Conservation (phyloP, 768 basidiomycete genomes). For the Mycena indigotica region DNA sequence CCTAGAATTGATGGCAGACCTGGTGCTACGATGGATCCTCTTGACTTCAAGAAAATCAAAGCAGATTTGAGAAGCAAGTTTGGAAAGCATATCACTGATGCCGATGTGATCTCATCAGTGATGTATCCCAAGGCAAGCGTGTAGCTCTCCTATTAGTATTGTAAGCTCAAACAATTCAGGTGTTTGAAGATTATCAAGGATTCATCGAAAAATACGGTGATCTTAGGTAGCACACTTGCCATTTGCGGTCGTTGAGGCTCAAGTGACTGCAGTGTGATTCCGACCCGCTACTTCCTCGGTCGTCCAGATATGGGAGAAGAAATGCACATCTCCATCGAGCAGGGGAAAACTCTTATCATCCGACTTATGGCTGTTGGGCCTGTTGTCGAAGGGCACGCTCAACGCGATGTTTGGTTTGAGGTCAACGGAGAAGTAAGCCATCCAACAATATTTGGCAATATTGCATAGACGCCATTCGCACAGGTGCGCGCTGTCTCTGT, state of each 20-base stretch:
- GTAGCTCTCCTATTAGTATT: constrained; percentile 10
- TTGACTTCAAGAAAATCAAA: constrained; percentile 97
- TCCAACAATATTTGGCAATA: neutral
- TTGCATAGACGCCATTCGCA: neutral
- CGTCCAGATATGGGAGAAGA: constrained; percentile 92
- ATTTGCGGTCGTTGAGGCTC: constrained; percentile 12
- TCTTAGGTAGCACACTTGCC: constrained; percentile 58
- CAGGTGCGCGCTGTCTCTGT: constrained; percentile 93
- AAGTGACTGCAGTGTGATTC: constrained; percentile 69
- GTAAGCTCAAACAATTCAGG: constrained; percentile 45
- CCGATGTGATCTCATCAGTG: constrained; percentile 91
- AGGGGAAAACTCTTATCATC: constrained; percentile 96
- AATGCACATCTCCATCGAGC: constrained; percentile 94
- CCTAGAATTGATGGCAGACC: constrained; percentile 93
- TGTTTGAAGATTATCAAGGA: constrained; percentile 95
- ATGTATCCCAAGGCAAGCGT: constrained; percentile 96
- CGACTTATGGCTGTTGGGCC: constrained; percentile 94
- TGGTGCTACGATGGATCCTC: constrained; percentile 80
- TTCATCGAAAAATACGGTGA: constrained; percentile 97
- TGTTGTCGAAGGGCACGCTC: constrained; percentile 87
- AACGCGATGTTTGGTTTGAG: constrained; percentile 98
- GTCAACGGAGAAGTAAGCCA: constrained; percentile 85
- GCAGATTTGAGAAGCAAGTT: constrained; percentile 89
- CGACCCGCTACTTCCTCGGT: constrained; percentile 96
- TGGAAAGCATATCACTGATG: constrained; percentile 91